phyloP scores from a whole-genome alignment of 305 asterid species.

The Fraxinus platypoda region DNA sequence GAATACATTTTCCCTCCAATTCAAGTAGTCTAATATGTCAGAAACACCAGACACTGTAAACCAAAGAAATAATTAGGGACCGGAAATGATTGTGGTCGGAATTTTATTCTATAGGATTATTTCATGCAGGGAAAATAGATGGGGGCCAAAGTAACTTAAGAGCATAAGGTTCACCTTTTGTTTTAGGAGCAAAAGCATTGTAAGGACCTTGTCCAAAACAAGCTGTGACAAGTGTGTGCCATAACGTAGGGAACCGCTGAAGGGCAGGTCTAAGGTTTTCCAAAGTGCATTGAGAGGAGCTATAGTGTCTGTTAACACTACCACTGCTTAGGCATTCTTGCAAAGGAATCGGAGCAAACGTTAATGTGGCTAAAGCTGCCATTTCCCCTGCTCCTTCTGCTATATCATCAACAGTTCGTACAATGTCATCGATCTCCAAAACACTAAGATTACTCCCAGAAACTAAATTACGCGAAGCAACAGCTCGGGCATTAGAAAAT shows the following conservation, averaged over 20 bases:
- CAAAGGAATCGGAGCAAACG: constrained; percentile 85
- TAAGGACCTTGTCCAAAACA: constrained; percentile 88
- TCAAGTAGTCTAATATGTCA: constrained; percentile 83
- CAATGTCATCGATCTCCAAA: constrained; percentile 65
- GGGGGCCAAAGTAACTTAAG: constrained; percentile 16
- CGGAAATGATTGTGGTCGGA: constrained; percentile 11
- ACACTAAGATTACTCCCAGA: constrained; percentile 60
- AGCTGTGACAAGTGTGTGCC: constrained; percentile 81
- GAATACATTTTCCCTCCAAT: constrained; percentile 95
- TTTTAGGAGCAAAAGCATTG: constrained; percentile 52
- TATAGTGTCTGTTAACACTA: constrained; percentile 77
- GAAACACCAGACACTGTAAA: constrained; percentile 66
- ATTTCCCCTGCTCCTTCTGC: constrained; percentile 99
- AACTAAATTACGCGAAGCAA: constrained; percentile 63
- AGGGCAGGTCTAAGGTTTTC: constrained; percentile 94
- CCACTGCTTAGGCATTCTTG: constrained; percentile 97
- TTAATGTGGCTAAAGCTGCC: constrained; percentile 94
- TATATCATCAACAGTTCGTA: constrained; percentile 91
- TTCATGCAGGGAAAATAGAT: constrained; percentile 19
- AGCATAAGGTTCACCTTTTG: constrained; percentile 48
- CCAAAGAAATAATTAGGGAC: constrained; percentile 30
- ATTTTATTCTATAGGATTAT: constrained; percentile 10
- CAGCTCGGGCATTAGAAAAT: constrained; percentile 92
- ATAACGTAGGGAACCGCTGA: constrained; percentile 85
- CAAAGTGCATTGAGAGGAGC: constrained; percentile 92